Evolutionary conservation across 1,284 basidiomycete species (phyloP), one percentile per base, ranked within the genome.

Genomic region (Cutaneotrichosporon sp.): DNA sequence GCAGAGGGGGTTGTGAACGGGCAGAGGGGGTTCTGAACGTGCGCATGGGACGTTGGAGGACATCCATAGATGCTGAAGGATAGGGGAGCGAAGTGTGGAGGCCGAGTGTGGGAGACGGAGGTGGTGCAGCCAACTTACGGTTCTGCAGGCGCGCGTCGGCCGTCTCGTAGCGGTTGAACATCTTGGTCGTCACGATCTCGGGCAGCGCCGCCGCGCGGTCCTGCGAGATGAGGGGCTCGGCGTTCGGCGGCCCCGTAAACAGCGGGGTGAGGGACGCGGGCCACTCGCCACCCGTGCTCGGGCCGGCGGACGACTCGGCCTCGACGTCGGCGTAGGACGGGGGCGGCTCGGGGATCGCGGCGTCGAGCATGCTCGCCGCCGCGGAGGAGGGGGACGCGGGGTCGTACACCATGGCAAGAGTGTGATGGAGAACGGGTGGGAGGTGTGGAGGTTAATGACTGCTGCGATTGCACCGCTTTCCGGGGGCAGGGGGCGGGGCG

Each of bases 281-380:
- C 54, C 65, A 64, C 24, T 52, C 50, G 31, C 50, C 31, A 34
- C 51, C 51, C 20, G 51, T 38, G 29, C 29, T 5, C 14, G 27
- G 3, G 29, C 62, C 58, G 25, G 51, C 53, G 14, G 56, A 34
- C 16, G 24, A 22, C 25, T 46, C 34, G 16, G 66, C 45, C 8
- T 65, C 58, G 20, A 59, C 49, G 14, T 42, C 47, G 56, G 74
- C 71, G 62, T 77, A 77, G 13, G 74, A 66, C 13, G 75, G 74
- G 0, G 71, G 72, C 16, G 64, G 46, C 33, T 75, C 71, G 29
- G 64, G 63, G 50, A 67, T 57, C 33, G 50, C 13, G 14, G 36
- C 36, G 36, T n/a, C 38, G 18, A 20, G 38, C 20, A 45, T 25
- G n/a, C 36, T 53, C 14, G 22, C 50, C 25, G 24, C 34, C 4